phyloP scores from a whole-genome alignment of 225 moss, liverwort and hornwort genomes.

The Thuidium tamariscinum region DNA sequence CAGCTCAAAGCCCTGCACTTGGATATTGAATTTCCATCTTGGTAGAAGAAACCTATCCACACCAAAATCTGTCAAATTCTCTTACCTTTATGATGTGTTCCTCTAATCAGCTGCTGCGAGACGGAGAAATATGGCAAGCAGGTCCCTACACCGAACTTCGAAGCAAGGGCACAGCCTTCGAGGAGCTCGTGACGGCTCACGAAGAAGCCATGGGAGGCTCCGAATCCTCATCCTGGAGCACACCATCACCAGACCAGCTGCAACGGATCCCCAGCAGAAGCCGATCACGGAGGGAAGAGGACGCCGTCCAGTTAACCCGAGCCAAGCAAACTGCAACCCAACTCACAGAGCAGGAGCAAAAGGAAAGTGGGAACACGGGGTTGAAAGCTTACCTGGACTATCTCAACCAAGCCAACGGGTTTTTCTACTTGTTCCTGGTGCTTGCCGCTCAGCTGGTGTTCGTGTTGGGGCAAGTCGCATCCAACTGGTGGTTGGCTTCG shows the following conservation, averaged over 20 bases:
- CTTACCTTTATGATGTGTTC: not conserved
- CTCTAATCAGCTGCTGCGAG: not conserved
- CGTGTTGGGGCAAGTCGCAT: not conserved
- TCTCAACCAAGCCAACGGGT: not conserved
- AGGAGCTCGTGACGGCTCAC: not conserved
- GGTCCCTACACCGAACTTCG: not conserved
- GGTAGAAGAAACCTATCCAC: not conserved
- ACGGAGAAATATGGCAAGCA: not conserved
- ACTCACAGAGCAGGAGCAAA: not conserved
- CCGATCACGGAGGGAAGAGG: not conserved
- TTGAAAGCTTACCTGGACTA: not conserved
- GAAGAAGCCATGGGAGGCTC: not conserved
- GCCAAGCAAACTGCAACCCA: not conserved
- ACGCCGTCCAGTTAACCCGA: not conserved
- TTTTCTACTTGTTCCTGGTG: not conserved
- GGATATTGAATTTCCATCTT: not conserved
- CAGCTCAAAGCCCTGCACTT: not conserved
- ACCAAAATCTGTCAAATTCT: not conserved
- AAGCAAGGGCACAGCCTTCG: not conserved
- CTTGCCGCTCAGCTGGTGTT: not conserved
- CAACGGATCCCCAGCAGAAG: not conserved
- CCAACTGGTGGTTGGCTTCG: not conserved
- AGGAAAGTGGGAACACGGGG: not conserved
- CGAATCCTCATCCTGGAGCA: not conserved
- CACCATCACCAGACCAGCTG: not conserved